These are phyloP conservation scores for Malassezia obtusa DNA, from an alignment of 1,284 basidiomycete genomes.

Conservation along the genomic window DNA sequence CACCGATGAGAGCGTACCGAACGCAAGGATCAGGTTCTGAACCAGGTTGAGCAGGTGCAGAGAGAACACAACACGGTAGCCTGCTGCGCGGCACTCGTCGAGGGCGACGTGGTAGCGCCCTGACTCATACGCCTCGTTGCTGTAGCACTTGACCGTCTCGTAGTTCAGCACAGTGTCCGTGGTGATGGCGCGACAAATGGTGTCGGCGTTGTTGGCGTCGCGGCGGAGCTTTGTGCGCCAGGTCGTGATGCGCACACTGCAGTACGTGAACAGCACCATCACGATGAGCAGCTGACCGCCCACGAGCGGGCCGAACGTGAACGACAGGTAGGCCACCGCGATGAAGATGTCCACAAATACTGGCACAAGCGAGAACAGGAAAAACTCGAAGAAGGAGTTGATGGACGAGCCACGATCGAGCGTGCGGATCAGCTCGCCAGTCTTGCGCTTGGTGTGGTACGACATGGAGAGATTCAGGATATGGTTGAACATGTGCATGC, in stretches of 20 bases:
- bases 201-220: conserved; percentile 33
- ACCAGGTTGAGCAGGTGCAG: conserved; percentile 42
- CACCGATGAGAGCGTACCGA: conserved; percentile 35
- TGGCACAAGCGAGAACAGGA: conserved; percentile 70
- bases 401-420: conserved; percentile 59
- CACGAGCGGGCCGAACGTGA: conserved; percentile 61
- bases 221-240: conserved; percentile 60
- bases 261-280: conserved; percentile 68
- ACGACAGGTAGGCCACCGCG: conserved; percentile 56
- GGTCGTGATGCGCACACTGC: conserved; percentile 58
- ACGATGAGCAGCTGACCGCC: conserved; percentile 64
- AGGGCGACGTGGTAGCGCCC: conserved; percentile 64
- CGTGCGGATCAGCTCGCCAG: conserved; percentile 60
- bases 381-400: conserved; percentile 47
- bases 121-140: conserved; percentile 68
- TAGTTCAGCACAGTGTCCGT: conserved; percentile 44
- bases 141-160: conserved; percentile 61
- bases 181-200: conserved; percentile 34
- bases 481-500: conserved; percentile 45
- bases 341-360: conserved; percentile 64
- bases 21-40: conserved; percentile 37
- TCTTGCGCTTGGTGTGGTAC: conserved; percentile 68
- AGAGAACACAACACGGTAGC: conserved; percentile 57
- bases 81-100: conserved; percentile 63
- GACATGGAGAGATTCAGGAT: conserved; percentile 59